Base-by-base conservation (phyloP, 2,329 filamentous ascomycete genomes). In the Fusarium sambucinum region DNA sequence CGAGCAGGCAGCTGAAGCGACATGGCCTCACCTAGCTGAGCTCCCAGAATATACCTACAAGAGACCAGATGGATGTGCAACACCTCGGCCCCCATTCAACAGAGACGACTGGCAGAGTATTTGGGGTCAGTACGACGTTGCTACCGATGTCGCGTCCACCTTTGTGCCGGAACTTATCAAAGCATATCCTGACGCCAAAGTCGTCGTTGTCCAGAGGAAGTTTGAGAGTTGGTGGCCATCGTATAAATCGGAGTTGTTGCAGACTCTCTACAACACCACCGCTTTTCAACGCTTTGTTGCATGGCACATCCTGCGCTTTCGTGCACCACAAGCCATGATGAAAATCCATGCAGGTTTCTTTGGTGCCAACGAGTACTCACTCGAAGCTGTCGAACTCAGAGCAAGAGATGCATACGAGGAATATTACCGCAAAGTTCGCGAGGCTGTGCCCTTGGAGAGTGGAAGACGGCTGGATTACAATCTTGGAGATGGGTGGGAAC, bases 141-240 rank as follows among this genome's bases (percentile, higher is more conserved):
- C 50, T 1, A 66, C 63, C 0, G 63, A 66, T 1, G 25, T 51
- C 10, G 61, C 61, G 0, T 66, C 48, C 1, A 40, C 63, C 0
- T 66, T 66, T 9, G 16, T n/a, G 0, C 16, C 48, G 3, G 45
- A 66, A 2, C 63, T 66, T 0, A 66, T 66, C 12, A 23, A 56
- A 13, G 35, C 56, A 2, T 62, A 66, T 14, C 63, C 63, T 0
- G 21, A 66, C 10, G 63, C 63, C 7, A 66, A 66, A 2, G 46
- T 66, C 0, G 41, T 66, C 0, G 25, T 66, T 5, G 62, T 66
- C 0, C 56, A 66, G 1, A 27, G 55, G 0, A 16, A 38, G 0
- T 66, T 48, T 5, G 63, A 62, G 6, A 21, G 12, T 2, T 66
- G 61, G 62, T 66, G 63, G 63, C 63, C 61, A 0, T 66, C 61